Percentiles rank a stretch among this genome's conserved stretches.
Evolutionary conservation across 2,329 filamentous ascomycete genomes (phyloP).

Genomic region (Thermothelomyces thermophilus): DNA sequence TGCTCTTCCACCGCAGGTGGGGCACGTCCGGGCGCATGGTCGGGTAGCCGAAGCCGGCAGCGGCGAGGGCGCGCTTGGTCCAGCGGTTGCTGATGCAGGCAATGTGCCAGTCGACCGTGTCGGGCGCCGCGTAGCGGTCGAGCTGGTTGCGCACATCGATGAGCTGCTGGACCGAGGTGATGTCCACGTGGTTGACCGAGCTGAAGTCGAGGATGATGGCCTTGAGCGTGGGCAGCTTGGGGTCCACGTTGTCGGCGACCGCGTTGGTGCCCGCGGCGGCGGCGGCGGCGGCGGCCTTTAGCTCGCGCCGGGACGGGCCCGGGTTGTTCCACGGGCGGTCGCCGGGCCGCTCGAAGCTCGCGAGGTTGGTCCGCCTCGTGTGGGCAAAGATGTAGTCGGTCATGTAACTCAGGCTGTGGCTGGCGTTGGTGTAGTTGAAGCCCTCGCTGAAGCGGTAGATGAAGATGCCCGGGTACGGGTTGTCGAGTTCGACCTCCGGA

Average conservation of each 20-base stretch:
- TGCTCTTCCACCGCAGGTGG: constrained; percentile 77
- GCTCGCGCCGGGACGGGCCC: constrained; percentile 52
- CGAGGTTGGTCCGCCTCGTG: constrained; percentile 69
- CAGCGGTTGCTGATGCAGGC: constrained; percentile 90
- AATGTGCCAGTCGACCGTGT: constrained; percentile 89
- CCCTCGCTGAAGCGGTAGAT: constrained; percentile 93
- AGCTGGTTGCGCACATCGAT: constrained; percentile 95
- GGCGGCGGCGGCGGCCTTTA: constrained; percentile 26
- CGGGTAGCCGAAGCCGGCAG: constrained; percentile 84
- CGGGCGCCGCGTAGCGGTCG: constrained; percentile 73
- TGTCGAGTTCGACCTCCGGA: constrained; percentile 69
- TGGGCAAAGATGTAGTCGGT: constrained; percentile 59
- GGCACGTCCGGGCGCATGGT: constrained; percentile 45
- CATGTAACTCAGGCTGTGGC: constrained; percentile 77
- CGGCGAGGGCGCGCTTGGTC: constrained; percentile 84
- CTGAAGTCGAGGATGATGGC: constrained; percentile 94
- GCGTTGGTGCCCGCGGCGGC: constrained; percentile 16
- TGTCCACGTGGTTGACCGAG: constrained; percentile 87
- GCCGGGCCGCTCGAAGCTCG: constrained; percentile 57
- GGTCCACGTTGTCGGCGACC: constrained; percentile 18
- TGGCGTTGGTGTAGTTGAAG: constrained; percentile 93
- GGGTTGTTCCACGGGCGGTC: constrained; percentile 96
- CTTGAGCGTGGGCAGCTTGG: constrained; percentile 30
- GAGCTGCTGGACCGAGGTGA: constrained; percentile 84
- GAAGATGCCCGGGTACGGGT: constrained; percentile 85